Conservation (phyloP, 106 monocot species). For the Dioscorea alata region DNA sequence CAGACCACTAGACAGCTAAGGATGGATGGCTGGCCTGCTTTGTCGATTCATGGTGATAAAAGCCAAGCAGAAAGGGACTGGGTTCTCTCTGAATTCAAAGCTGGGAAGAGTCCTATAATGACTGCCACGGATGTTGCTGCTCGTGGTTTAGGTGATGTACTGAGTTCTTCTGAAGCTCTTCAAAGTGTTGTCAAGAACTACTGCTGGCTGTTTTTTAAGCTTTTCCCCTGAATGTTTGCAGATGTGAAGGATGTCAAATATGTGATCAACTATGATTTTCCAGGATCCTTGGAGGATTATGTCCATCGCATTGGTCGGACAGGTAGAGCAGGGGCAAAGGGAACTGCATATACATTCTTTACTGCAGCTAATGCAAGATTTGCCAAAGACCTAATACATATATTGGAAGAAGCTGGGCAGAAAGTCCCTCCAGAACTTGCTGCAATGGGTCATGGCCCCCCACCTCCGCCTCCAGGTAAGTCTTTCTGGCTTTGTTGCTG, state of each 20-base stretch:
- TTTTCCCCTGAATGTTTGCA: slow-evolving; percentile 16
- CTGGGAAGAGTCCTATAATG: slow-evolving; percentile 97
- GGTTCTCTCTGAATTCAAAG: slow-evolving; percentile 97
- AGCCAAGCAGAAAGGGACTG: slow-evolving; percentile 97
- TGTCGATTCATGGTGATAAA: slow-evolving; percentile 96
- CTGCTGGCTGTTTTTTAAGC: neutral
- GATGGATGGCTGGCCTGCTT: slow-evolving; percentile 92
- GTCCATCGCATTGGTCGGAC: slow-evolving; percentile 88
- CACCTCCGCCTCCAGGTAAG: slow-evolving; percentile 60
- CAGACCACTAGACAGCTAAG: slow-evolving; percentile 87
- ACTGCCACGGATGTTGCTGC: slow-evolving; percentile 99
- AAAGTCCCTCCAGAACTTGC: slow-evolving; percentile 77
- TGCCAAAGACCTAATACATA: slow-evolving; percentile 79
- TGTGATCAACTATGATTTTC: slow-evolving; percentile 97
- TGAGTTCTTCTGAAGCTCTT: neutral
- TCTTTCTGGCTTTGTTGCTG: neutral
- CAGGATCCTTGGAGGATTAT: slow-evolving; percentile 95
- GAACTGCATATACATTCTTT: slow-evolving; percentile 94
- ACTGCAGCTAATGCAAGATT: slow-evolving; percentile 94
- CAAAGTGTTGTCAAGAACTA: neutral
- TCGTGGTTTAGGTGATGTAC: slow-evolving; percentile 70
- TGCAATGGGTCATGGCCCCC: slow-evolving; percentile 76
- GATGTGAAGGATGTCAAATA: slow-evolving; percentile 99
- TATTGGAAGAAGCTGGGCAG: slow-evolving; percentile 96
- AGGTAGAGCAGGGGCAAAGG: slow-evolving; percentile 90